Base-by-base conservation (phyloP, 1,284 basidiomycete species). In the Sporisorium exsertum region DNA sequence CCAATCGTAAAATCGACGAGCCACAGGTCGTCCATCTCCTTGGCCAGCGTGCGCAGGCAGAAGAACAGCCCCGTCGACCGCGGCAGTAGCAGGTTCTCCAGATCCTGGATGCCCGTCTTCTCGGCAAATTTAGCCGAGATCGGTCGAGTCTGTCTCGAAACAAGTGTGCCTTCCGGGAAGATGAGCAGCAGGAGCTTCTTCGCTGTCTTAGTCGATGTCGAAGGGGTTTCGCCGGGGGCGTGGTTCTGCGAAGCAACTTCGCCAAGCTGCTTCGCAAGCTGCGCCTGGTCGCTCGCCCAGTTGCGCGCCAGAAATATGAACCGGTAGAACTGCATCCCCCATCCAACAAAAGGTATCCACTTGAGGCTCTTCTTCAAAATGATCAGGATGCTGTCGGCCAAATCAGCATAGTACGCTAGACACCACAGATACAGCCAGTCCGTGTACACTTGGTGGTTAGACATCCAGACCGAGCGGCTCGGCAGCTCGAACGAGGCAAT, bases 51-150 rank as follows among this genome's bases (percentile, higher is more conserved):
- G 27, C 94, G 90, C 40, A 97, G 87, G 71, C 91, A 93, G 85
- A 93, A 94, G 69, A 93, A 91, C 56, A 97, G 87, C 1, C 96
- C 96, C 0, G 94, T 97, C 27, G 94, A 93, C 52, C 95, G 90
- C 0, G 96, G 96, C 52, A 97, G 89, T 8, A 99, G 89, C 18
- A 90, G 86, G 82, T 97, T 91, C 50, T 87, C 87, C 87, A 94
- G 90, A 84, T 97, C 94, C 35, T 89, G 86, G 93, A 78, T 71
- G 16, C 78, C 79, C 53, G 66, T 64, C 59, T 83, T 83, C 18
- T 81, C 77, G 2, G 81, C 81, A 56, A 78, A 83, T 52, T 79
- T 79, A 45, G 76, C 77, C 20, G 71, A 76, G 4, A 62, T 27
- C 24, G 81, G 80, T 22, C 79, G n/a, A 2, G 81, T 81, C n/a